Conservation (phyloP, 2,329 filamentous ascomycete species). For the Lecanicillium sp. region DNA sequence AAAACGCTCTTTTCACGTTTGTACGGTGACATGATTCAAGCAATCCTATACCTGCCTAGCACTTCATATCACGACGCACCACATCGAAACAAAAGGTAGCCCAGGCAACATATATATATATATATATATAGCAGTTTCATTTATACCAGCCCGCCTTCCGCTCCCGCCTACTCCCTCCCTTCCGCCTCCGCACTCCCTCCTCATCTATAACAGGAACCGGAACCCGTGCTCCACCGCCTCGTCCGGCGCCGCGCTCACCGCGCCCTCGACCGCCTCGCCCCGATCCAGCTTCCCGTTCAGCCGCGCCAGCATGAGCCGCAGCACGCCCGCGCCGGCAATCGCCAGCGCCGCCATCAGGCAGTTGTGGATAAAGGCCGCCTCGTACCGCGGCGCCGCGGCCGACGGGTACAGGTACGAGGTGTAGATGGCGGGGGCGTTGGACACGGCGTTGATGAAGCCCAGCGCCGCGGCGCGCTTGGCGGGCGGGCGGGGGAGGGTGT, state of each 20-base stretch:
- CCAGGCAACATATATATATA: no score
- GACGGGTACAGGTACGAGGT: conserved; percentile 62
- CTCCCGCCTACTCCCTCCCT: no score
- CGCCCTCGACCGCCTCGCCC: conserved; percentile 51
- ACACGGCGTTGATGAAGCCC: conserved; percentile 64
- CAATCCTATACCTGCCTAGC: no score
- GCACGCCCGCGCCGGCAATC: conserved; percentile 54
- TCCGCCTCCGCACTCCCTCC: background rate
- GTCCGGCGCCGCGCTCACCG: conserved; percentile 50
- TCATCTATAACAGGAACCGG: conserved; percentile 51
- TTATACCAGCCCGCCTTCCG: no score
- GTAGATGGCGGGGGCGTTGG: conserved; percentile 58
- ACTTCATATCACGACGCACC: no score
- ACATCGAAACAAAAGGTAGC: no score
- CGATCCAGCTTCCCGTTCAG: conserved; percentile 65
- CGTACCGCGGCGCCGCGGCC: conserved; percentile 34
- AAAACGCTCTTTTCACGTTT: no score
- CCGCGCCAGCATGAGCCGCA: conserved; percentile 57
- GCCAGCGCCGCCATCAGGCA: conserved; percentile 58
- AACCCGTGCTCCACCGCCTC: conserved; percentile 56
- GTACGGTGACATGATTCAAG: no score
- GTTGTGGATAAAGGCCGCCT: conserved; percentile 62
- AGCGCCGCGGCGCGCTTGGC: conserved; percentile 65
- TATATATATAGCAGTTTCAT: no score
- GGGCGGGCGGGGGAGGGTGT: conserved; percentile 67